Conservation (phyloP, 371 early-diverging fungal species). For the Lichtheimia corymbifera region DNA sequence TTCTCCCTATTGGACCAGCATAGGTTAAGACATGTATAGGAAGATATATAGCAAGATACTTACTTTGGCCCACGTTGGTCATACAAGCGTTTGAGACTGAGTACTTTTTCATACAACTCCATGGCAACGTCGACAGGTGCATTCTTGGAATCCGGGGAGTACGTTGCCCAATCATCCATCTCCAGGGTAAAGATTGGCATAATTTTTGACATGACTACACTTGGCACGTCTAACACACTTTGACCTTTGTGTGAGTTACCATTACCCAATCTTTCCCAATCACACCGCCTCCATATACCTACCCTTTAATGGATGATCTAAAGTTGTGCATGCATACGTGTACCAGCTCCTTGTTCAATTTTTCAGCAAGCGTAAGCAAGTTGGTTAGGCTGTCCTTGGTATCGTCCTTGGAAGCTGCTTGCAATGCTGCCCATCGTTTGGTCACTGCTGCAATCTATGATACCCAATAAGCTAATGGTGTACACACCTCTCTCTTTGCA, state of each 20-base stretch:
- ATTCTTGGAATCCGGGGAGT: conserved; percentile 35
- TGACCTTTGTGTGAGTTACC: neutral
- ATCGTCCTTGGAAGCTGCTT: conserved; percentile 35
- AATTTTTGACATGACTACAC: conserved; percentile 49
- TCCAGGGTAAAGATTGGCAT: conserved; percentile 55
- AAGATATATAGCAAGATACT: neutral
- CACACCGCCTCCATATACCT: neutral
- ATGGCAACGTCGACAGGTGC: conserved; percentile 49
- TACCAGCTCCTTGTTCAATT: conserved; percentile 43
- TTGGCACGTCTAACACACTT: conserved; percentile 33
- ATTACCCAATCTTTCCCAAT: neutral
- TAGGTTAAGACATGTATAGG: too few species aligned
- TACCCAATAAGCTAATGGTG: neutral
- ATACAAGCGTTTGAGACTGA: conserved; percentile 44
- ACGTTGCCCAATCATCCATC: conserved; percentile 50
- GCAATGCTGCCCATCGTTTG: conserved; percentile 40
- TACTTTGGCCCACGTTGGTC: conserved; percentile 49
- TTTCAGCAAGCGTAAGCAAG: conserved; percentile 45
- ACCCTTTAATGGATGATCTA: conserved; percentile 43
- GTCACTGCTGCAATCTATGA: conserved; percentile 23
- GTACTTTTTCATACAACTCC: conserved; percentile 53
- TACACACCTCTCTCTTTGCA: conserved; percentile 33
- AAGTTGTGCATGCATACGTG: conserved; percentile 37
- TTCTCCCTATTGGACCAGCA: conserved; percentile 24
- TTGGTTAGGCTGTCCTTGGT: conserved; percentile 29